Percentiles rank a stretch among this genome's conserved stretches.
These are phyloP conservation scores for Aspergillus puulaauensis DNA, from an alignment of 2,329 filamentous ascomycete genomes.

Conservation along the genomic window DNA sequence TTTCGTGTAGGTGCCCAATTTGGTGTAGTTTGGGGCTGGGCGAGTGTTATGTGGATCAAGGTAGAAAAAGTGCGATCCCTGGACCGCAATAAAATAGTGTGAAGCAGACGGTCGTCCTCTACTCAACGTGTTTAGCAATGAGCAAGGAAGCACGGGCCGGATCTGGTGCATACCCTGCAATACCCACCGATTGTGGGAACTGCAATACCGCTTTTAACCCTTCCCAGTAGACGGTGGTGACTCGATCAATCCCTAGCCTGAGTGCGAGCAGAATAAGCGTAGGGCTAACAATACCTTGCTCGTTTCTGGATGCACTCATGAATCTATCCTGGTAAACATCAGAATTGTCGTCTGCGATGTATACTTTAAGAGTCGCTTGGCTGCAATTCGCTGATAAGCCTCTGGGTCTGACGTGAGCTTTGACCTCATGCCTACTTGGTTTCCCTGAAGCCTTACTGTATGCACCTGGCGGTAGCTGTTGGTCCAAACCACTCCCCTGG, in stretches of 20 bases:
- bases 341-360: slow-evolving; percentile 83
- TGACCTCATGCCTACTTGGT: neutral
- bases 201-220: slow-evolving; percentile 82
- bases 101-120: slow-evolving; percentile 91
- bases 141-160: slow-evolving; percentile 22
- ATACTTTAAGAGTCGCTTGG: slow-evolving; percentile 70
- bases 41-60: slow-evolving; percentile 90
- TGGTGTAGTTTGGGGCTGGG: slow-evolving; percentile 66
- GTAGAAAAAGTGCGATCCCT: slow-evolving; percentile 84
- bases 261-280: slow-evolving; percentile 88
- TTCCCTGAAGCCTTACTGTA: slow-evolving; percentile 64
- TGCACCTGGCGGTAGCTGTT: slow-evolving; percentile 91
- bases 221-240: slow-evolving; percentile 93
- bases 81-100: slow-evolving; percentile 71
- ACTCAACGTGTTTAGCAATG: slow-evolving; percentile 12
- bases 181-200: slow-evolving; percentile 90
- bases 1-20: slow-evolving; percentile 51
- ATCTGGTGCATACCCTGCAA: slow-evolving; percentile 69
- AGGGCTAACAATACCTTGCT: slow-evolving; percentile 68
- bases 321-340: slow-evolving; percentile 94
- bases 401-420: slow-evolving; percentile 46
- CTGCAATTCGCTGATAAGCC: slow-evolving; percentile 68
- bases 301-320: slow-evolving; percentile 70
- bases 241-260: slow-evolving; percentile 86
- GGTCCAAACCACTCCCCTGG: slow-evolving; percentile 98